Conservation (phyloP, 2,329 filamentous ascomycete species). For the Stachybotrys echinatus region DNA sequence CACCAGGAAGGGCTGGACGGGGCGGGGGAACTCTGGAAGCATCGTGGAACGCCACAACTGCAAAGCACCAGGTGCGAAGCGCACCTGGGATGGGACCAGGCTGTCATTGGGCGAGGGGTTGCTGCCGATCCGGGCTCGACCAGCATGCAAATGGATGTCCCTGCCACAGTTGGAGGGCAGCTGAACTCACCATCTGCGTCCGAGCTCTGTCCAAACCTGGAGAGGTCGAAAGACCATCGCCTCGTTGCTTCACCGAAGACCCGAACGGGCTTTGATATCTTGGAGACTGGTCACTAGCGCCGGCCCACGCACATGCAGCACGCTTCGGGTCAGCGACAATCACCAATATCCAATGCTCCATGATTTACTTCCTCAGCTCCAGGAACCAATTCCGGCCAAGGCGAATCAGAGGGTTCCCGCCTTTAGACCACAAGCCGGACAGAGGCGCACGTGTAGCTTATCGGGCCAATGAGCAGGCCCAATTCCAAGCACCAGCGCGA, state of each 20-base stretch:
- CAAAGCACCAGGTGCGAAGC: background rate
- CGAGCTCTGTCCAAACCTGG: background rate
- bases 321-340: background rate
- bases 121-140: no score
- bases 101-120: background rate
- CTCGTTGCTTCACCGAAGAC: background rate
- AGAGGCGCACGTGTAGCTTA: background rate
- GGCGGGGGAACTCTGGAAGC: no score
- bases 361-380: background rate
- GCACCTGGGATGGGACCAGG: background rate
- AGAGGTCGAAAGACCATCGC: background rate
- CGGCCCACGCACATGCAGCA: background rate
- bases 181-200: background rate
- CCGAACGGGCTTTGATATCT: no score
- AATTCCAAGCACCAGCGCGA: background rate
- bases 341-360: no score
- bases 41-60: background rate
- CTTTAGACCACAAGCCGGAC: background rate
- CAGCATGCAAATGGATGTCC: no score
- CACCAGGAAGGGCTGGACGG: no score
- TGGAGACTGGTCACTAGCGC: no score
- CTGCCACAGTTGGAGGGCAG: background rate
- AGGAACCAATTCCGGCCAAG: background rate
- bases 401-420: background rate
- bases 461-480: background rate